These are phyloP conservation scores for Panus rudis DNA, from an alignment of 768 basidiomycete genomes.

Conservation along the genomic window DNA sequence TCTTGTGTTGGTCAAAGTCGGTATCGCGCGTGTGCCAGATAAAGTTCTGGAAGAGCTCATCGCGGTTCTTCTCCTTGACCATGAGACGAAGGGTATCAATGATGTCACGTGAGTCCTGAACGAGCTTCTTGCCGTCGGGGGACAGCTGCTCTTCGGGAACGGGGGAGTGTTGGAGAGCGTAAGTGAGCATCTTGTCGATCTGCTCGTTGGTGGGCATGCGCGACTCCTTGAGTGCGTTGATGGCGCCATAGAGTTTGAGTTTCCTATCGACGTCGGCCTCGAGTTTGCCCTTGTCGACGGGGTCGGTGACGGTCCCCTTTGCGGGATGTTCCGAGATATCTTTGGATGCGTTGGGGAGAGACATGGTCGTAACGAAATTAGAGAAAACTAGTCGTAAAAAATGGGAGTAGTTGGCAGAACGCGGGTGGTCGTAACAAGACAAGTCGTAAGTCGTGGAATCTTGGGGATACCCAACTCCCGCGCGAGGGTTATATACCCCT, in stretches of 20 bases:
- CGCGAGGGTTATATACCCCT: too few species aligned
- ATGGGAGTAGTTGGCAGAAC: too few species aligned
- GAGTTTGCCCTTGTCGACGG: conserved; percentile 52
- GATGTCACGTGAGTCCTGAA: conserved; percentile 74
- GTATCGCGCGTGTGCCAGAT: conserved; percentile 71
- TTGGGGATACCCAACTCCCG: too few species aligned
- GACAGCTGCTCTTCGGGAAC: conserved; percentile 64
- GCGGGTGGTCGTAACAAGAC: too few species aligned
- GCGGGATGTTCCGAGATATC: conserved; percentile 54
- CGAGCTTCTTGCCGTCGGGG: conserved; percentile 65
- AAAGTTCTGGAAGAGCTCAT: conserved; percentile 90
- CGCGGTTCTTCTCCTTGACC: conserved; percentile 78
- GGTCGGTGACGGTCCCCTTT: conserved; percentile 55
- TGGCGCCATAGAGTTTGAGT: conserved; percentile 72
- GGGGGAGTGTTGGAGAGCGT: conserved; percentile 52
- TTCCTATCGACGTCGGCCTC: conserved; percentile 80
- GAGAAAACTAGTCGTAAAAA: too few species aligned
- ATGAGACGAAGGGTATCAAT: conserved; percentile 66
- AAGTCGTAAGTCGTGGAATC: too few species aligned
- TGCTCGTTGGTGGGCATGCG: conserved; percentile 76
- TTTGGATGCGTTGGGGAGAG: conserved; percentile 54
- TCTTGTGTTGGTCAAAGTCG: conserved; percentile 35
- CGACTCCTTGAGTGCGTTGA: conserved; percentile 75
- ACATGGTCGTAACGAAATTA: conserved; percentile 36
- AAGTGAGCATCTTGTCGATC: conserved; percentile 65